A percentile compares a stretch with the other conserved stretches of the same genome.
Conservation (phyloP, 148 eudicot genomes). For the Rhododendron griersonianum region DNA sequence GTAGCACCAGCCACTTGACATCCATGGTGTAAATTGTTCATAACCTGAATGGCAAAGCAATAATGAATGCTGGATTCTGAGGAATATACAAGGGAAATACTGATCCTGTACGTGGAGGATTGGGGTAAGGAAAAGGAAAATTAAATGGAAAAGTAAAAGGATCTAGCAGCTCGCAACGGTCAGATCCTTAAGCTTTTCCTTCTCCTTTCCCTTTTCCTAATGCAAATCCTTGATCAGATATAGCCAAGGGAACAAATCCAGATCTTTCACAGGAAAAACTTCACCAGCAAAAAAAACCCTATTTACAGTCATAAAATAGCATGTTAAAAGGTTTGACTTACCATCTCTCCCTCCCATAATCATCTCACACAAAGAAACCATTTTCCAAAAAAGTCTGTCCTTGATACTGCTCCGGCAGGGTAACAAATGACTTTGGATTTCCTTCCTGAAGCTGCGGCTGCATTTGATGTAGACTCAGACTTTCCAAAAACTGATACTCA, state of each 20-base stretch:
- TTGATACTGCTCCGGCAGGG: conserved; percentile 61
- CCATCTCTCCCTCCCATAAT: conserved; percentile 26
- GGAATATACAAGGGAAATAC: neutral
- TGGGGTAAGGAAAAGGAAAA: neutral
- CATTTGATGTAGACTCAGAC: conserved; percentile 34
- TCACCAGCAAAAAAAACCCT: neutral
- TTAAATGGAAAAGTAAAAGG: neutral
- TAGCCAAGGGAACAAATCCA: neutral
- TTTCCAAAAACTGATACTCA: conserved; percentile 46
- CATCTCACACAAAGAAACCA: conserved; percentile 78
- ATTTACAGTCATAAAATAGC: neutral
- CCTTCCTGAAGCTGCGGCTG: conserved; percentile 45
- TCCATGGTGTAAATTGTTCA: conserved; percentile 35
- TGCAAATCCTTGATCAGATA: neutral
- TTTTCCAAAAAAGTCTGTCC: conserved; percentile 76
- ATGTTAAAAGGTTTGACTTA: conserved; percentile 14
- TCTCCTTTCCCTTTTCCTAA: neutral
- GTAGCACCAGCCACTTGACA: conserved; percentile 48
- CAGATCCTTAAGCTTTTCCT: neutral
- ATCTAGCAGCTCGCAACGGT: neutral
- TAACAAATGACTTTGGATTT: conserved; percentile 39
- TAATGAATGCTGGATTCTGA: neutral
- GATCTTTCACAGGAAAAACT: neutral
- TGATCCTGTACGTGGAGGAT: neutral
- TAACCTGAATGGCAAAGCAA: conserved; percentile 16